Base-by-base conservation (phyloP, 2,329 filamentous ascomycete species). In the Nothophoma quercina region DNA sequence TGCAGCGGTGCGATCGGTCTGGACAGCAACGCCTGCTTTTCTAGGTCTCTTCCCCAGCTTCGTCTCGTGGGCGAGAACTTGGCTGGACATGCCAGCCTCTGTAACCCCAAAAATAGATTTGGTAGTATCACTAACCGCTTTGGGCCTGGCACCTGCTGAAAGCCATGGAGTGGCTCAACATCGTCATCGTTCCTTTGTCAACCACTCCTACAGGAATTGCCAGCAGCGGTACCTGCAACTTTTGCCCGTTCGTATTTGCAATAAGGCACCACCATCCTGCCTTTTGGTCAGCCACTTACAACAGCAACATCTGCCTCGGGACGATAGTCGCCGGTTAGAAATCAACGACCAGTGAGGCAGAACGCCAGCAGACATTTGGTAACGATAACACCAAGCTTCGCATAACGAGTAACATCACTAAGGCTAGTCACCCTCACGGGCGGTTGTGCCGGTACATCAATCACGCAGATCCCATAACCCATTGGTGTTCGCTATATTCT, bases 171-270 rank as follows among this genome's bases (percentile, higher is more conserved):
- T 40, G 29, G 35, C 23, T 40, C 35, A 30, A 34, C 29, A 45
- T 40, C 41, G 48, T 44, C 48, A 51, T 51, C 41, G 7, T 8
- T 16, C 39, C 19, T 3, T 36, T 50, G 46, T 43, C 43, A 19
- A 19, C 32, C 32, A 26, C 13, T 22, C 10, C 13, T 38, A 26
- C n/a, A 5, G 28, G 25, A 32, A 10, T 32, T 33, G 21, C 7
- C 5, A 5, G 12, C 16, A 25, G 15, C 22, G 18, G 22, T 25
- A 48, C 12, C n/a, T 18, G 45, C 22, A 40, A 41, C 8, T 22
- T 34, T 19, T 48, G 28, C 28, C n/a, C 9, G n/a, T 16, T 34
- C 35, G 35, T 40, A 34, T 40, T 15, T 15, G 15, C 35, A 25
- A 18, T n/a, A 32, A 32, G 10, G n/a, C n/a, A n/a, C n/a, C 9